phyloP scores from a whole-genome alignment of 2,329 filamentous ascomycete species.

The Hymenoscyphus fructigenus region DNA sequence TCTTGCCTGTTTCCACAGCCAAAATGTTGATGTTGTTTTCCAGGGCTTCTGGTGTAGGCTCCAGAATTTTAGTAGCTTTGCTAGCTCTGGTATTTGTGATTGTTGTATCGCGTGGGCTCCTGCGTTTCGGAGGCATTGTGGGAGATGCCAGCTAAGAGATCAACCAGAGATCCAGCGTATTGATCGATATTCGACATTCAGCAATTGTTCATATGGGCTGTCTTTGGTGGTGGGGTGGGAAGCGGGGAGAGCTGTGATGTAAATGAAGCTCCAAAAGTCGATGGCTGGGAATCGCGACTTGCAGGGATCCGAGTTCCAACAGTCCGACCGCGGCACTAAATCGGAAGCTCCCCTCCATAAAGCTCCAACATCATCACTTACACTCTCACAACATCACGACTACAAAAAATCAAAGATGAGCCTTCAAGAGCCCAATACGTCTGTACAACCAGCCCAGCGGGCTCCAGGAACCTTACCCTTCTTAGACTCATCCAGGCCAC shows the following conservation, averaged over 20 bases:
- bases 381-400: slow-evolving; percentile 5
- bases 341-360: not conserved
- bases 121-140: not conserved
- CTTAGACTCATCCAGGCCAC: slow-evolving; percentile 49
- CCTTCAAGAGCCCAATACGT: slow-evolving; percentile 1
- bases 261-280: not conserved
- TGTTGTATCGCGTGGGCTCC: not conserved
- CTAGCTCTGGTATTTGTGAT: not conserved
- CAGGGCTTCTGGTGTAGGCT: not conserved
- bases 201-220: not conserved
- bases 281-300: not conserved
- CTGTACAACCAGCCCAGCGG: not conserved
- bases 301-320: not conserved
- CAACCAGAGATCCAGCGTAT: not conserved
- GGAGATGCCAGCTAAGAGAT: not conserved
- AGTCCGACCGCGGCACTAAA: not conserved
- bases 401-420: slow-evolving; percentile 17
- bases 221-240: not conserved
- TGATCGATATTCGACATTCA: not conserved
- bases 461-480: slow-evolving; percentile 21
- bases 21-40: not conserved
- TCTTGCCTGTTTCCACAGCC: not conserved
- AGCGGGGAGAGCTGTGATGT: not conserved
- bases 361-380: not conserved
- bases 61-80: not conserved